Base-by-base conservation (phyloP, 2,329 filamentous ascomycete species). In the Atkinsonella hypoxylon region DNA sequence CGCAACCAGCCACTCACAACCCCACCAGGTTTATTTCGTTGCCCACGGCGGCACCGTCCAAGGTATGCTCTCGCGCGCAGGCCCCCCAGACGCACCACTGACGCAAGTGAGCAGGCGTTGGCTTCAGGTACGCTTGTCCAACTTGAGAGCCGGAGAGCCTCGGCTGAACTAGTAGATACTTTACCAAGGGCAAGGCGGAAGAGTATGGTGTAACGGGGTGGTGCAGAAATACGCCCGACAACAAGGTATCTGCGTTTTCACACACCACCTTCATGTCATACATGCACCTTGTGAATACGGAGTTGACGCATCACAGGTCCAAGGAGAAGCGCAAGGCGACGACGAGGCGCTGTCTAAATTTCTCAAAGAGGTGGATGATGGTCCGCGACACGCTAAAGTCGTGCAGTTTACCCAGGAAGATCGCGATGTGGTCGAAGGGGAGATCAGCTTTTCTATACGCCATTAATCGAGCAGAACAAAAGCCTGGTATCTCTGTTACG, bases 251-350 rank as follows among this genome's bases (percentile, higher is more conserved):
- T 47, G 10, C 38, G 4, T 7, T 42, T 15, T 10, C 40, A 9
- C 15, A 11, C n/a, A 18, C 15, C 39, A 12, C 9, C 39, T 41
- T 45, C 43, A 30, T 26, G 26, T 5, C 26, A 26, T n/a, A n/a
- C 31, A 32, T 12, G 8, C 5, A 36, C 11, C 3, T 36, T 9
- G 3, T 36, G 34, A 36, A 36, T 6, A 36, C 34, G 2, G 34
- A 15, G 11, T 36, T 26, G 26, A 26, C 34, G 5, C 11, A 15
- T 36, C 1, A 15, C 45, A 95, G 88, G 90, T 97, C 45, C 81
- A 88, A 62, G 91, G 91, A 26, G 90, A 96, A 69, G 89, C 84
- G 5, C 91, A 97, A 64, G 90, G 89, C 31, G 73, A 78, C 2
- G 74, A 82, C 1, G 75, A 80, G 0, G 68, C 76, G 2, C 64